phyloP scores from a whole-genome alignment of 441 rosid genomes.

The Manihot esculenta region DNA sequence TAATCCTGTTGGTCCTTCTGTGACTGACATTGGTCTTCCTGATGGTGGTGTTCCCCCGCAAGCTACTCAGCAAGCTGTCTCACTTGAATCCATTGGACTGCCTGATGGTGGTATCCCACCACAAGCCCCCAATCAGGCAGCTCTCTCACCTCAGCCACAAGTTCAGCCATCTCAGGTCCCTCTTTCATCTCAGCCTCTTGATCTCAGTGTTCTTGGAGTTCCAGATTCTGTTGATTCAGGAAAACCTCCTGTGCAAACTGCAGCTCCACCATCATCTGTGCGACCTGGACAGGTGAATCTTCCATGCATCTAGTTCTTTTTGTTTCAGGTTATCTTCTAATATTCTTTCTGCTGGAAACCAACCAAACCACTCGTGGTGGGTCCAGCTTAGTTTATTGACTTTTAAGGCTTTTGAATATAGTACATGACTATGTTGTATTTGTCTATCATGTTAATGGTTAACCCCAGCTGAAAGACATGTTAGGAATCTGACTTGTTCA shows the following conservation, averaged over 20 bases:
- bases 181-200: constrained; percentile 76
- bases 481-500: neutral
- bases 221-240: constrained; percentile 59
- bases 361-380: neutral
- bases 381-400: neutral
- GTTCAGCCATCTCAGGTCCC: constrained; percentile 47
- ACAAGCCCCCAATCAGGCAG: constrained; percentile 49
- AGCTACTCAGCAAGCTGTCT: constrained; percentile 45
- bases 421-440: neutral
- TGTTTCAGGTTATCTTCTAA: neutral
- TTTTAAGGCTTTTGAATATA: neutral
- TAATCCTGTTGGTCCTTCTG: constrained; percentile 40
- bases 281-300: constrained; percentile 89
- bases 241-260: constrained; percentile 52
- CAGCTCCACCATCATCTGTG: constrained; percentile 63
- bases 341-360: neutral
- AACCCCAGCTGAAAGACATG: constrained; percentile 5
- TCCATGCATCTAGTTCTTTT: neutral
- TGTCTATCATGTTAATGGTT: constrained; percentile 5
- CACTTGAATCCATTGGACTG: constrained; percentile 60
- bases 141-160: constrained; percentile 40
- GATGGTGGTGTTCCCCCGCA: constrained; percentile 82
- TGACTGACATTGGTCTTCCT: constrained; percentile 62
- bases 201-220: constrained; percentile 89
- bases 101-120: constrained; percentile 93